Conservation (phyloP, 495 filamentous ascomycete species). For the Penicillium mononematosum region DNA sequence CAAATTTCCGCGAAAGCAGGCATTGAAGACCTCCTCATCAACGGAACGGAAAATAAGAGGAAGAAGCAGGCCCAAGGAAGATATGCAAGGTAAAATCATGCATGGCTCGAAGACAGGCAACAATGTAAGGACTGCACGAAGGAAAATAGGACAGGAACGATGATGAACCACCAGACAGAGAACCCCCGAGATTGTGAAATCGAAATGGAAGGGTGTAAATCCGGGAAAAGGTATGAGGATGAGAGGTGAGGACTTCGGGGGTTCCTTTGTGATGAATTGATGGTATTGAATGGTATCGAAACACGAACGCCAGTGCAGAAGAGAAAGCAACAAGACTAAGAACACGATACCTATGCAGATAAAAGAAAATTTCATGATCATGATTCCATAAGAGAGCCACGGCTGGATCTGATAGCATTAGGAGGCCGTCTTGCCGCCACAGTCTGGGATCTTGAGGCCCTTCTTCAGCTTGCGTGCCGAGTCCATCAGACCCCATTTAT, state of each 20-base stretch:
- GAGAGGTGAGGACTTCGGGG: not conserved
- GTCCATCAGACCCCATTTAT: slow-evolving; percentile 94
- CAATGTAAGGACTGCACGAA: not conserved
- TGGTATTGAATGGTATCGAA: not conserved
- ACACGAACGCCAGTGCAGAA: slow-evolving; percentile 1
- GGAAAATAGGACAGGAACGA: not conserved
- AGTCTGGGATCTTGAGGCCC: slow-evolving; percentile 85
- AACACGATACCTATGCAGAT: slow-evolving; percentile 4
- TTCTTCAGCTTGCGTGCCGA: slow-evolving; percentile 79
- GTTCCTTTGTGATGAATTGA: not conserved
- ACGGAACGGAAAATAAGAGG: not conserved
- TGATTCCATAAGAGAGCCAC: slow-evolving; percentile 18
- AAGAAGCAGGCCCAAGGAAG: not conserved
- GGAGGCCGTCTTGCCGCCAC: slow-evolving; percentile 68
- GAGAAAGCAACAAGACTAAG: slow-evolving; percentile 3
- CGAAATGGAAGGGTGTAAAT: not conserved
- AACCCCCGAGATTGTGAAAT: not conserved
- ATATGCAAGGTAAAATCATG: not conserved
- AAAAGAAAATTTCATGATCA: slow-evolving; percentile 24
- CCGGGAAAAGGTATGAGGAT: not conserved
- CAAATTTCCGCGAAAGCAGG: not conserved
- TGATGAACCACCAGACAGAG: not conserved
- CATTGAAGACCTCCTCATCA: not conserved
- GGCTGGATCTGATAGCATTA: slow-evolving; percentile 10
- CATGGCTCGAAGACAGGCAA: not conserved